Evolutionary conservation across 805 yeast species (phyloP), one percentile per base, ranked within the genome.

Genomic region (Alloascoidea africana): DNA sequence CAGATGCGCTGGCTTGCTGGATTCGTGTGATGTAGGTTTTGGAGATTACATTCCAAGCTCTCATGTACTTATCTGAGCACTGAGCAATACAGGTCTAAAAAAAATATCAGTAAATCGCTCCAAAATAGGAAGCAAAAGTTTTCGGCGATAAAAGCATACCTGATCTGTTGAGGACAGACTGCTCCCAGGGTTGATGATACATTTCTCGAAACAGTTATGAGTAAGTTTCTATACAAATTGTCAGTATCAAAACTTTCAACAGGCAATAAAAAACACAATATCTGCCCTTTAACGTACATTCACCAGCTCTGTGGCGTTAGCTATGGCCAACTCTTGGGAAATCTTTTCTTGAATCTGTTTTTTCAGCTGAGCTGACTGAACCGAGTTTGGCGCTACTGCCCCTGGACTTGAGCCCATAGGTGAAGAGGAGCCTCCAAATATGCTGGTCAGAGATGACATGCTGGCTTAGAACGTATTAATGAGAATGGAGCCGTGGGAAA

Each of bases 21-120:
- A 84, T 80, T 56, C 94, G 72, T 18, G 72, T 53, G 37, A 85
- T 72, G 56, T 85, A 86, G 6, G 82, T 64, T 53, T 73, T 76
- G 8, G 94, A 82, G 33, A 87, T 66, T 39, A 77, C 65, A 49
- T 86, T 85, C 96, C 96, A 87, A 23, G 93, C 75, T 55, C 80
- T 72, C 89, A 86, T 78, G 58, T 83, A 87, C 60, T 84, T 87
- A 45, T 79, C 76, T 47, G 81, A 67, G 55, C 97, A 87, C 54
- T 76, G 79, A 41, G 67, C 71, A 36, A 83, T 68, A 59, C 96
- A 86, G 18, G 57, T 50, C 53, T 54, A 19, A 6, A 16, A 23
- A 4, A 42, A 37, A 34, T 38, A 42, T 39, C 16, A 18, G 42
- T 39, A 6, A 6, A 38, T 36, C 16, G 4, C n/a, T 11, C 8